These are phyloP conservation scores for Entomortierella lignicola DNA, from an alignment of 192 early-diverging fungal species.

Conservation along the genomic window DNA sequence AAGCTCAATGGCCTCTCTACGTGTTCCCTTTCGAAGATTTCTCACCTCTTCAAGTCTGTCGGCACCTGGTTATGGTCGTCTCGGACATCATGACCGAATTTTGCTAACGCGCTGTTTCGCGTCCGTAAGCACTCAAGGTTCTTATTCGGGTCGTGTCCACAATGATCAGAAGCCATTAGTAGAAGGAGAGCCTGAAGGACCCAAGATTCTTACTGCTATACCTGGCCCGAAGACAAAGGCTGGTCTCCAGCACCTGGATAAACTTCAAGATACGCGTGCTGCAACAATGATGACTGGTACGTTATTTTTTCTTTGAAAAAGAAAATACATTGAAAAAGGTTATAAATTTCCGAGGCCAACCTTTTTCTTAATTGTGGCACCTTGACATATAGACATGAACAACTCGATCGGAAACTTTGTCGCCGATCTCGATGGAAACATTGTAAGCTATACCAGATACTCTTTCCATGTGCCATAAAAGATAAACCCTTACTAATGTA, in stretches of 20 bases:
- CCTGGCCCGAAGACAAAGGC: conserved; percentile 72
- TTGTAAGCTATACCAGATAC: conserved; percentile 37
- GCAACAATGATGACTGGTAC: conserved; percentile 66
- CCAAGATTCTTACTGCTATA: conserved; percentile 59
- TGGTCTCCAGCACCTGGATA: conserved; percentile 59
- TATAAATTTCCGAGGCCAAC: background rate
- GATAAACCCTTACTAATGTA: no score
- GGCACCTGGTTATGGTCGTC: background rate
- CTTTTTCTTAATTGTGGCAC: no score
- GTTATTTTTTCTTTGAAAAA: no score
- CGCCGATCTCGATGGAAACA: conserved; percentile 78
- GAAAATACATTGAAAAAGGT: background rate
- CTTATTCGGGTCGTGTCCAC: conserved; percentile 16
- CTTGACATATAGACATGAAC: conserved; percentile 58
- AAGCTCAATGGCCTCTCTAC: background rate
- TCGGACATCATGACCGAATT: conserved; percentile 2
- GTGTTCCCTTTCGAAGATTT: background rate
- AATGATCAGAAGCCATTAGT: conserved; percentile 40
- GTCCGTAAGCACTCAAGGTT: background rate
- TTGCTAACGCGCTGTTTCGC: conserved; percentile 19
- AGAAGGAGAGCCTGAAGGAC: conserved; percentile 67
- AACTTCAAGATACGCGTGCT: conserved; percentile 75
- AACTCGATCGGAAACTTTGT: conserved; percentile 81
- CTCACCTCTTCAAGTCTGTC: background rate
- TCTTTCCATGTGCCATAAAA: no score